Conservation (phyloP, 2,329 filamentous ascomycete genomes). For the Stachybotrys elegans region DNA sequence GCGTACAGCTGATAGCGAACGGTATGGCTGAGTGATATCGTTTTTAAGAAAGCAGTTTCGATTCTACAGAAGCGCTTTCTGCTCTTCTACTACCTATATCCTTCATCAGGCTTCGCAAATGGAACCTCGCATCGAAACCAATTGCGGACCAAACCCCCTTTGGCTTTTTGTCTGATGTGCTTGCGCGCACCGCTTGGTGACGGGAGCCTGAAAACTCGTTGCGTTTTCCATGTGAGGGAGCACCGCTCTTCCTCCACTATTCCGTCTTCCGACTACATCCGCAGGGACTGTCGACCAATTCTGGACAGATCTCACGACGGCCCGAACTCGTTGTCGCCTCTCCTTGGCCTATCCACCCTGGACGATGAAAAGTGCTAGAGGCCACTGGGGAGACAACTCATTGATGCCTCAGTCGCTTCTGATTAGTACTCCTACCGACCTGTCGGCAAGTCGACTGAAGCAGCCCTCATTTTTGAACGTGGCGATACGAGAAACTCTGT, state of each 20-base stretch:
- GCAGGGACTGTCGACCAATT: conserved; percentile 9
- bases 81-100: no score
- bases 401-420: no score
- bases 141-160: not conserved
- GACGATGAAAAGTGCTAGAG: not conserved
- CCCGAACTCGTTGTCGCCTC: not conserved
- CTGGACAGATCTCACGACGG: conserved; percentile 8
- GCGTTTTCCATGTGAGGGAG: no score
- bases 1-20: conserved; percentile 4
- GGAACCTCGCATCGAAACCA: not conserved
- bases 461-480: not conserved
- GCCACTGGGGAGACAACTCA: not conserved
- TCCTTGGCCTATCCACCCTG: not conserved
- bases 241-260: conserved; percentile 1
- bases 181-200: conserved; percentile 1
- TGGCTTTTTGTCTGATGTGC: not conserved
- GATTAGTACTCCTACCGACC: no score
- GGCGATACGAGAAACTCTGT: not conserved
- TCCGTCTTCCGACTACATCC: conserved; percentile 8
- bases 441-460: not conserved
- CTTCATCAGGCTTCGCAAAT: conserved; percentile 3
- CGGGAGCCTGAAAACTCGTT: no score
- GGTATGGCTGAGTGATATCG: not conserved
- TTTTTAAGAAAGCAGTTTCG: no score
- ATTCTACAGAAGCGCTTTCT: no score